Base-by-base conservation (phyloP, 2,329 filamentous ascomycete species). In the Mycogone perniciosa region DNA sequence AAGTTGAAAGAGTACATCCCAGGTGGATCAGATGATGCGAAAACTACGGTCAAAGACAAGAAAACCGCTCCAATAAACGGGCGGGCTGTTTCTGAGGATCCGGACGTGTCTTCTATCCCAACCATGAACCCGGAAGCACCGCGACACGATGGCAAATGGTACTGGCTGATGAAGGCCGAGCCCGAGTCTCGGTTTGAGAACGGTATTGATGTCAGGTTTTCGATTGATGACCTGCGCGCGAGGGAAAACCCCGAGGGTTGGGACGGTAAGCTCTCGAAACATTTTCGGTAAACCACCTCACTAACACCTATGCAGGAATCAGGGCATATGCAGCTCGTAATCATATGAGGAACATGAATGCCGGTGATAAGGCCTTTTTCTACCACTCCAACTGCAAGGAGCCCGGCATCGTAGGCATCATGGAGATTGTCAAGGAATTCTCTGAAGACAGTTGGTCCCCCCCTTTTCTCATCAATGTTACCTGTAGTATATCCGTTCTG, bases 381-480 rank as follows among this genome's bases (percentile, higher is more conserved):
- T 97, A 97, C 65, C 92, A 96, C 69, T 95, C 88, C 43, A 95
- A 93, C 62, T 93, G 88, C 70, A 95, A 95, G 65, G 80, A 85
- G 27, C 90, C 91, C 0, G 92, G 88, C 2, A 89, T 97, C 44
- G 89, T 85, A 1, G 91, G 91, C 2, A 81, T 85, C 13, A 91
- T 96, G 86, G 87, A 93, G 62, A 87, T 99, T 56, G 90, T 95
- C 11, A 77, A 81, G 57, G 91, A 96, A 64, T 86, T 89, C 58
- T 85, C 85, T 2, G 79, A 88, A 7, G 93, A 99, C 61, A 71
- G 86, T 88, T 71, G 59, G 79, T 68, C 30, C 10, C 11, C 7
- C 6, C 7, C 29, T 5, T 29, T 46, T n/a, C 13, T n/a, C n/a
- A 3, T 38, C n/a, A 11, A 33, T 33, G 4, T 43, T 27, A 31